Evolutionary conservation across 805 yeast species (phyloP), one percentile per base, ranked within the genome.

Genomic region (Suhomyces canberraensis): DNA sequence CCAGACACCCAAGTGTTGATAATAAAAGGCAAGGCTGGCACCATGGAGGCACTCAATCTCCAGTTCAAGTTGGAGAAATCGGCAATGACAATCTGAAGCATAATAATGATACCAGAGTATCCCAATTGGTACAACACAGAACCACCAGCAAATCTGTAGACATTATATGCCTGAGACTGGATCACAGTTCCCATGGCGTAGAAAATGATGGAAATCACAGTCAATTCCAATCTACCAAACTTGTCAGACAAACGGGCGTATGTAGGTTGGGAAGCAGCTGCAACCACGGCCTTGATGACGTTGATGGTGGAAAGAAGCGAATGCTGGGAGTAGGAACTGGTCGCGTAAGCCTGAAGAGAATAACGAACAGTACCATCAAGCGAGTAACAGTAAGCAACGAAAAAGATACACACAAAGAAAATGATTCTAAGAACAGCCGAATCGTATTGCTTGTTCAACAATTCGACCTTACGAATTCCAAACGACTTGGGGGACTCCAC

Each of bases 1-100:
- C 88, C 91, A 19, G 80, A 61, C 39, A 83, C 71, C 93, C 93
- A 85, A 11, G 91, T 80, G 60, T 81, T 84, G 59, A 85, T 79
- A 49, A 84, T 76, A 49, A 73, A 81, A 2, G 91, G 91, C 50
- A 78, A 66, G 3, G 87, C 77, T 16, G 90, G 87, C 25, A 79
- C 63, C 46, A 80, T 78, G 24, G 83, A 76, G 47, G 70, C 74
- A 31, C 76, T 66, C 47, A 84, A 69, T 66, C 93, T 77, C 84
- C 88, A 81, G 54, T 76, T 81, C 50, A 84, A 66, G 42, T 73
- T 68, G 6, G 90, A 80, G 51, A 77, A 69, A 58, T 84, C 95
- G 2, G 86, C 79, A 41, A 78, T 55, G 29, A 83, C 64, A 25
- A 84, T 61, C 46, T 78, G 71, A 24, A 81, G 54, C 33, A 79